Evolutionary conservation across 129 eudicot genomes (phyloP).

Genomic region (Rutidosis leptorrhynchoides): DNA sequence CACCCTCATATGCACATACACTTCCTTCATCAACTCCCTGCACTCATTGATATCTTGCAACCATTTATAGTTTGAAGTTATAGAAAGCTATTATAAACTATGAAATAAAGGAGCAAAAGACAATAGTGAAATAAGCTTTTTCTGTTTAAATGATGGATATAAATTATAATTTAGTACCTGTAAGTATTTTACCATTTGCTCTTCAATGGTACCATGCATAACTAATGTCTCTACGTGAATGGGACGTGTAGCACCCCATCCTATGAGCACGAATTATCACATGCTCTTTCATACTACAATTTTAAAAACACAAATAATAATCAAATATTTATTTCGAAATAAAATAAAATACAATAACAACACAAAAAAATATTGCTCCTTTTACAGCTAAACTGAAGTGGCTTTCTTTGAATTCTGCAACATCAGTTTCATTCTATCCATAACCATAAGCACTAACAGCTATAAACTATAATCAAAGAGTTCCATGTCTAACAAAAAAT

Average conservation of each 20-base stretch:
- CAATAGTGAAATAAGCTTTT: background rate
- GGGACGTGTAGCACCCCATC: conserved; percentile 94
- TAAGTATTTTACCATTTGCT: conserved; percentile 80
- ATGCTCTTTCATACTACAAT: conserved; percentile 88
- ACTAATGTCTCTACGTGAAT: conserved; percentile 91
- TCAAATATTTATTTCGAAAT: background rate
- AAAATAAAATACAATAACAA: background rate
- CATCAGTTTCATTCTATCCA: background rate
- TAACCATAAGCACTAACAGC: conserved; percentile 2
- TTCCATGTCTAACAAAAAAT: too few relatives aligned
- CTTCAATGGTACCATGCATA: conserved; percentile 93
- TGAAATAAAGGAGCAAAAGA: background rate
- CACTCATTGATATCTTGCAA: conserved; percentile 65
- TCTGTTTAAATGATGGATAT: background rate
- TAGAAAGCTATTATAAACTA: background rate
- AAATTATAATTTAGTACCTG: conserved; percentile 46
- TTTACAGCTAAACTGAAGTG: background rate
- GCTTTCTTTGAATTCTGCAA: background rate
- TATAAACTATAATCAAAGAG: background rate
- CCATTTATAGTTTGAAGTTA: background rate
- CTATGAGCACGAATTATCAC: conserved; percentile 99
- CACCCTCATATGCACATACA: conserved; percentile 46
- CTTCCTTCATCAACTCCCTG: conserved; percentile 69
- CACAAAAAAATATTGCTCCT: background rate
- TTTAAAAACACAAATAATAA: background rate